Evolutionary conservation across 306 rosid genomes (phyloP), one percentile per base, ranked within the genome.

Genomic region (Fagus crenata): DNA sequence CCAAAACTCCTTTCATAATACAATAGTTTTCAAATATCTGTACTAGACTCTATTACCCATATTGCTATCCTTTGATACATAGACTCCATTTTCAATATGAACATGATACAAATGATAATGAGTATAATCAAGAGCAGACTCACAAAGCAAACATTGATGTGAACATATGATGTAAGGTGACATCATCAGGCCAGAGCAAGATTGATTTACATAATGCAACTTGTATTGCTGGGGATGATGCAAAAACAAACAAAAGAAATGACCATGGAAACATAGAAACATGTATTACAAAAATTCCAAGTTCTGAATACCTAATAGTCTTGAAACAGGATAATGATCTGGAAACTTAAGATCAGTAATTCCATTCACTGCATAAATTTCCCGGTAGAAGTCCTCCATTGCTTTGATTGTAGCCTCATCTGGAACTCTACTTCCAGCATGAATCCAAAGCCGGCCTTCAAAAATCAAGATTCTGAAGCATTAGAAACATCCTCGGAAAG

Each of bases 401-500:
- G 99, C 98, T 80, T 88, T 88, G 83, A 95, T 89, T 8, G 99
- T 95, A 14, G 93, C 85, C 42, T 90, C 97, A 4, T 92, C 98
- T 0, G 98, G 98, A 73, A 92, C 99, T 83, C 91, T 92, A 85
- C 98, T 72, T 1, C 98, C 97, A 37, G 98, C 99, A 77, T 92
- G 99, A 89, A 95, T 92, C 99, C 98, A 92, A 54, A 95, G 85
- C 72, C 97, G 98, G 49, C 99, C 99, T 94, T 85, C 75, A 74
- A 67, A 81, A 63, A 36, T 53, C 15, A 80, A 71, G 17, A 78
- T 51, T 64, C 58, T 39, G 72, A 31, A 15, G 18, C 73, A 49
- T 81, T 15, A 81, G 80, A 77, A 49, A 31, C 14, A 67, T 2
- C 42, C 1, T 14, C 36, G 42, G 46, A 49, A 39, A 42, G 17